Evolutionary conservation across 371 early-diverging fungal genomes (phyloP).

Genomic region (Mortierella sp.): DNA sequence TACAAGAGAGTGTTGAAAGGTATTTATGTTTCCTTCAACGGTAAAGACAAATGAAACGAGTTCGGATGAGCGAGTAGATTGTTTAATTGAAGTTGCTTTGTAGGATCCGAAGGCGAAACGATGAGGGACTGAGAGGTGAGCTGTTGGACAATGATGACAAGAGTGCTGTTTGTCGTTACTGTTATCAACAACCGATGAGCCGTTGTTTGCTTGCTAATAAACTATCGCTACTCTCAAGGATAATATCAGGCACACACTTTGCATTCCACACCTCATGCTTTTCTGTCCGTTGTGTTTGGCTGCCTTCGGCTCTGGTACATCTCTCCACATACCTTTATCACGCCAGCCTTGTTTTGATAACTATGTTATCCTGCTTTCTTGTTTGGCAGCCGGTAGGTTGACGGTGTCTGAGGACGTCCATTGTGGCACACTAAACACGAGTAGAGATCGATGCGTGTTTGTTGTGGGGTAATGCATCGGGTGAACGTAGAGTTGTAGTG

Average conservation of each 20-base stretch:
- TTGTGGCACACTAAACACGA: not conserved
- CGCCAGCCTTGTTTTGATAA: not conserved
- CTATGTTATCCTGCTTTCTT: not conserved
- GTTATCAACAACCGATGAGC: not conserved
- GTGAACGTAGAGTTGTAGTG: not conserved
- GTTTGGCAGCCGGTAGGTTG: not conserved
- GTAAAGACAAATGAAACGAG: too few relatives aligned
- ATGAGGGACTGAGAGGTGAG: too few relatives aligned
- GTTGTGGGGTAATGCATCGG: not conserved
- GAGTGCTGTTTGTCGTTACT: not conserved
- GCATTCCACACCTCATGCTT: too few relatives aligned
- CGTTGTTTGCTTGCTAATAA: too few relatives aligned
- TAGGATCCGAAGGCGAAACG: not conserved
- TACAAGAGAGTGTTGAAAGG: not conserved
- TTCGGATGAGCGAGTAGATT: too few relatives aligned
- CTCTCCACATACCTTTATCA: not conserved
- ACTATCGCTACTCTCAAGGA: too few relatives aligned
- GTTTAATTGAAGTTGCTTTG: too few relatives aligned
- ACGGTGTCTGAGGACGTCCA: not conserved
- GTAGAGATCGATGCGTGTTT: not conserved
- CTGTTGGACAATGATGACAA: not conserved
- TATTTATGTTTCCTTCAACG: not conserved
- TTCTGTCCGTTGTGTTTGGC: too few relatives aligned
- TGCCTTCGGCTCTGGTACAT: not conserved
- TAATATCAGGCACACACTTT: not conserved